Base-by-base conservation (phyloP, 2,329 filamentous ascomycete species). In the Xylariomycetidae sp. region DNA sequence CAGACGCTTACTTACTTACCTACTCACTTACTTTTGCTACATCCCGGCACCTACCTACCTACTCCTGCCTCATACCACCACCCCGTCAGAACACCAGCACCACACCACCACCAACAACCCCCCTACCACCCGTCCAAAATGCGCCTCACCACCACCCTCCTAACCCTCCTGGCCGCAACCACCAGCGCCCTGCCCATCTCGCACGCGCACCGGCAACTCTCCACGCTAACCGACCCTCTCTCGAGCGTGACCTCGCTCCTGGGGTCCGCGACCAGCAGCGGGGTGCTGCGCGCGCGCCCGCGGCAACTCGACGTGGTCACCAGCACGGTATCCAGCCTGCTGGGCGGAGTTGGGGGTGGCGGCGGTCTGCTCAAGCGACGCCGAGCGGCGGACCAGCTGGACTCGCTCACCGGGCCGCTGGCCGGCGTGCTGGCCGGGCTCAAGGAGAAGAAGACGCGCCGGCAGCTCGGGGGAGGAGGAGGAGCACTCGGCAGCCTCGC, bases 101-200 rank as follows among this genome's bases (percentile, higher is more conserved):
- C n/a, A n/a, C n/a, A n/a, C n/a, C 4, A 18, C 12, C 4, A 33
- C 10, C 24, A 33, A 26, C 31, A 13, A 20, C 17, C 17, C n/a
- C 27, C 12, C 16, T 10, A 25, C 15, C 8, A 16, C 12, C 14
- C 6, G 7, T 27, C 17, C 31, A 33, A 26, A 18, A 27, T 26
- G 31, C 31, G 14, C 14, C 13, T n/a, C 28, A 5, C 18, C 28
- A 5, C 18, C 23, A 19, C 20, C n/a, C 15, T 27, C 22, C 9
- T 44, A 23, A 34, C 41, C 30, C n/a, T 46, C 15, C 36, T 46
- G 26, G 40, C 36, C 27, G 34, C 41, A 16, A 29, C 38, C 13
- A 24, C 10, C 29, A 17, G 32, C 13, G 38, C 43, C 10, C 8
- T 38, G 2, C 39, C 42, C 15, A 13, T 40, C n/a, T 8, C 24